These are phyloP conservation scores for Hygrophoropsis aurantiaca DNA, from an alignment of 768 basidiomycete genomes.

Conservation along the genomic window DNA sequence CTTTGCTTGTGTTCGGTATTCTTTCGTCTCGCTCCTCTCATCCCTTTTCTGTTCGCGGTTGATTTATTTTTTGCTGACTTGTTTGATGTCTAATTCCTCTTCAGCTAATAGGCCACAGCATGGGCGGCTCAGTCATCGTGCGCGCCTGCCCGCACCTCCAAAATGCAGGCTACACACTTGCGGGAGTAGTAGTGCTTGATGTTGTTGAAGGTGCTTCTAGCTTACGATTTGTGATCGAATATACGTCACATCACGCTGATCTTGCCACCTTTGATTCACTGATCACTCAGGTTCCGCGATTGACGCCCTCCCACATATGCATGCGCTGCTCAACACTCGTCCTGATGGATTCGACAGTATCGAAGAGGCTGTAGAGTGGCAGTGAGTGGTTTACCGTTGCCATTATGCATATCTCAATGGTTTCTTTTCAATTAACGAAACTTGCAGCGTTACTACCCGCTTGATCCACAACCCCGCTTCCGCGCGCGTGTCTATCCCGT, in stretches of 20 bases:
- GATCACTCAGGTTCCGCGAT: constrained; percentile 73
- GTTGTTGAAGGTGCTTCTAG: constrained; percentile 78
- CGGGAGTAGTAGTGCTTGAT: constrained; percentile 80
- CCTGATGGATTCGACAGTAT: constrained; percentile 83
- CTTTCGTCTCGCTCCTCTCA: too few relatives aligned
- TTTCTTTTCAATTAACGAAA: background rate
- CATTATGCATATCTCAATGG: background rate
- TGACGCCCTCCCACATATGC: constrained; percentile 93
- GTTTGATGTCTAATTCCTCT: background rate
- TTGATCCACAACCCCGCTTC: constrained; percentile 81
- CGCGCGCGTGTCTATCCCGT: constrained; percentile 87
- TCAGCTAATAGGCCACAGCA: constrained; percentile 90
- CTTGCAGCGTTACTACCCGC: constrained; percentile 67
- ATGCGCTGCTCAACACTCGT: constrained; percentile 77
- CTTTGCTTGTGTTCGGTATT: too few relatives aligned
- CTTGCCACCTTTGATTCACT: background rate
- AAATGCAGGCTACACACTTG: constrained; percentile 64
- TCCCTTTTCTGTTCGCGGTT: background rate
- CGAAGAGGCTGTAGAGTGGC: constrained; percentile 93
- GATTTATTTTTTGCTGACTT: background rate
- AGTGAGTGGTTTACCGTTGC: constrained; percentile 54
- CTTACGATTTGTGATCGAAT: background rate
- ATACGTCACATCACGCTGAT: background rate
- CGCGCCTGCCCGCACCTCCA: constrained; percentile 68
- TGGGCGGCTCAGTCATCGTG: constrained; percentile 91